phyloP scores from a whole-genome alignment of 2,329 filamentous ascomycete genomes.

The Chaetomium olivaceum region DNA sequence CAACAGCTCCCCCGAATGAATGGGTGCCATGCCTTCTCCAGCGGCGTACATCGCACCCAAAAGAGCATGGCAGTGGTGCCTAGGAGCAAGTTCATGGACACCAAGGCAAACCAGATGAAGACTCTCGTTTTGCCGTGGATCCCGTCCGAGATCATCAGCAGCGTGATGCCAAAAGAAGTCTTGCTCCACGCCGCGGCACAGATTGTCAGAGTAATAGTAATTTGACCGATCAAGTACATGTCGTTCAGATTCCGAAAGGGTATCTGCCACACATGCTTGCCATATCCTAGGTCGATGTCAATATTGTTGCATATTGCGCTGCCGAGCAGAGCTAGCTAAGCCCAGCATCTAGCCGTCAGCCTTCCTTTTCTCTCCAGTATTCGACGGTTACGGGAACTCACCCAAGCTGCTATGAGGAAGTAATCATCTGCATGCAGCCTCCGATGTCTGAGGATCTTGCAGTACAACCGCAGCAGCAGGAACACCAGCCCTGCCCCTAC shows the following conservation, averaged over 20 bases:
- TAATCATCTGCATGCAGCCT: constrained; percentile 27
- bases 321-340: constrained; percentile 28
- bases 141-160: constrained; percentile 6
- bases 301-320: constrained; percentile 28
- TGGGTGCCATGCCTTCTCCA: constrained; percentile 7
- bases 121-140: constrained; percentile 5
- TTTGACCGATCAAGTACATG: constrained; percentile 3
- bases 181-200: constrained; percentile 7
- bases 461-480: constrained; percentile 25
- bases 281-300: constrained; percentile 28
- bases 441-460: constrained; percentile 26
- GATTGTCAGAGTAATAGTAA: neutral
- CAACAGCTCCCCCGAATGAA: constrained; percentile 2
- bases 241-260: constrained; percentile 26
- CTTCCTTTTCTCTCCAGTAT: neutral
- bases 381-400: neutral
- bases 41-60: constrained; percentile 6
- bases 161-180: constrained; percentile 7
- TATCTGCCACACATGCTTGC: constrained; percentile 30
- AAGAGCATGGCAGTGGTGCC: constrained; percentile 1
- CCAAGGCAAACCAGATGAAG: constrained; percentile 10
- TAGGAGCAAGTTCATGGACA: constrained; percentile 3
- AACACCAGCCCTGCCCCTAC: constrained; percentile 16
- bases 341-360: neutral
- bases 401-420: constrained; percentile 29